phyloP scores from a whole-genome alignment of 441 rosid species.

The Aleurites moluccanus region DNA sequence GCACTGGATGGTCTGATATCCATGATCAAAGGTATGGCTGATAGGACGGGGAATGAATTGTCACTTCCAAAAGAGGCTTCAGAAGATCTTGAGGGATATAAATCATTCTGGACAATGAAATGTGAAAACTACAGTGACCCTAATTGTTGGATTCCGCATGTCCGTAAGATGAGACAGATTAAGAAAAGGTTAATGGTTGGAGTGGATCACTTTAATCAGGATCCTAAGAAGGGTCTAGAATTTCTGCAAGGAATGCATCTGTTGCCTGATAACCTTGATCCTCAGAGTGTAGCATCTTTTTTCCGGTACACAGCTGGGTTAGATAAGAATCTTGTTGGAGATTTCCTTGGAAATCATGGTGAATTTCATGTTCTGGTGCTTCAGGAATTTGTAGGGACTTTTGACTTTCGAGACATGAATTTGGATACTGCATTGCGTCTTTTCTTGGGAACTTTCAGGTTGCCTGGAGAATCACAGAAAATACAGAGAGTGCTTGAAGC shows the following conservation, averaged over 20 bases:
- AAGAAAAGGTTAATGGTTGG: constrained; percentile 81
- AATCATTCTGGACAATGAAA: constrained; percentile 65
- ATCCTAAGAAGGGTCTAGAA: constrained; percentile 84
- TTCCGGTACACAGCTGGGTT: constrained; percentile 88
- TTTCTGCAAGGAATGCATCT: constrained; percentile 81
- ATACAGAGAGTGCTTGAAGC: constrained; percentile 97
- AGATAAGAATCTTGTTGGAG: constrained; percentile 90
- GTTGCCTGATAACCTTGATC: constrained; percentile 83
- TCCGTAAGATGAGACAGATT: constrained; percentile 58
- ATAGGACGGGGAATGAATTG: constrained; percentile 60
- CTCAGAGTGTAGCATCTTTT: constrained; percentile 84
- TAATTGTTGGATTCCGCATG: constrained; percentile 73
- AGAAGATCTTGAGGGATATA: constrained; percentile 49
- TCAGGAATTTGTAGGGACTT: constrained; percentile 88
- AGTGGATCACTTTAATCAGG: constrained; percentile 87
- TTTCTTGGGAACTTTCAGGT: constrained; percentile 84
- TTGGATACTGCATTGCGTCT: constrained; percentile 86
- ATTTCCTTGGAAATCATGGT: constrained; percentile 89
- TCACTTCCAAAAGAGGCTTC: constrained; percentile 40
- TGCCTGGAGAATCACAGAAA: constrained; percentile 98
- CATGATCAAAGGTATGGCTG: constrained; percentile 71
- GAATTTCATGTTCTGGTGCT: constrained; percentile 94
- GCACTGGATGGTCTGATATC: constrained; percentile 86
- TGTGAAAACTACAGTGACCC: constrained; percentile 72
- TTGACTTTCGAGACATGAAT: constrained; percentile 85